Conservation (phyloP, 2,329 filamentous ascomycete genomes). For the Penicillium sp. region DNA sequence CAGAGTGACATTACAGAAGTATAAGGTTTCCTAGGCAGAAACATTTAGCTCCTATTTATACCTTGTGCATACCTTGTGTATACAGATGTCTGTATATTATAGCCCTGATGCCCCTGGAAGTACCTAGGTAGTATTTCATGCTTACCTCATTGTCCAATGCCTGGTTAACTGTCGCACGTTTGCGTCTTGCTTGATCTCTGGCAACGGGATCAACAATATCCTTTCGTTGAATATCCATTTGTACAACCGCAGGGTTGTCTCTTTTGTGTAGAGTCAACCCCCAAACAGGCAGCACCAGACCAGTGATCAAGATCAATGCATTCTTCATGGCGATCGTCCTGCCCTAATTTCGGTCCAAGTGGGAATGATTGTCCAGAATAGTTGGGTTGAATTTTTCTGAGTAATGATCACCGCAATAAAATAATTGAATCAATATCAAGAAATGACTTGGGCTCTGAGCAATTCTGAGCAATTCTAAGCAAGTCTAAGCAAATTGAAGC, state of each 20-base stretch:
- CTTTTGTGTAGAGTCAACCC: constrained; percentile 34
- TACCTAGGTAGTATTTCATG: background rate
- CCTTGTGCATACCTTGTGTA: too few relatives aligned
- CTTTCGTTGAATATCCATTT: constrained; percentile 53
- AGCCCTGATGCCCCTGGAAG: too few relatives aligned
- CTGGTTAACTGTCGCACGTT: constrained; percentile 42
- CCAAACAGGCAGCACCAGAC: constrained; percentile 13
- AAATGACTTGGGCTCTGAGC: too few relatives aligned
- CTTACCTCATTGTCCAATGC: constrained; percentile 55
- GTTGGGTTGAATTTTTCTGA: background rate
- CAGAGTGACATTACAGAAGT: constrained; percentile 58
- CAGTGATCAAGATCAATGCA: constrained; percentile 18
- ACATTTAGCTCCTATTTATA: background rate
- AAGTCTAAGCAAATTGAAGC: too few relatives aligned
- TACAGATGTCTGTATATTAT: too few relatives aligned
- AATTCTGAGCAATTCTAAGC: too few relatives aligned
- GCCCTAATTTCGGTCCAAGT: background rate
- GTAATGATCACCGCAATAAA: too few relatives aligned
- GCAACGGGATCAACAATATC: constrained; percentile 46
- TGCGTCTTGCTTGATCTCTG: constrained; percentile 49
- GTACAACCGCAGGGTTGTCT: constrained; percentile 47
- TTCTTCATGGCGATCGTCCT: constrained; percentile 21
- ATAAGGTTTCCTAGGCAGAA: constrained; percentile 51
- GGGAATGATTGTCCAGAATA: constrained; percentile 3
- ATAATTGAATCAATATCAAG: too few relatives aligned